Base-by-base conservation (phyloP, 2,329 filamentous ascomycete genomes). In the Meredithiella fracta region DNA sequence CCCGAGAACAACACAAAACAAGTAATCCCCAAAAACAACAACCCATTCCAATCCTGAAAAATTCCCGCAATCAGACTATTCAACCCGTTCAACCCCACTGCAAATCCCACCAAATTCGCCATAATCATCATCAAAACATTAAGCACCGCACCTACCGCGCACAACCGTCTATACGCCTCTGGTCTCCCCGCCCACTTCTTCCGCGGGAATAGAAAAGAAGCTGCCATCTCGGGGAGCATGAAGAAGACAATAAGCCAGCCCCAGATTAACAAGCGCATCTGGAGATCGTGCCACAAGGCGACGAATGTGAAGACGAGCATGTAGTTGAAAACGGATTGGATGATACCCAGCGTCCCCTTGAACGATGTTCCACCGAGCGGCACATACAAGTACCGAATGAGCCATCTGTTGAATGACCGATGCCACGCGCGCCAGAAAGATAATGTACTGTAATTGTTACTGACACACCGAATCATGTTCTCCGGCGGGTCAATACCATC, bases 391-490 rank as follows among this genome's bases (percentile, higher is more conserved):
- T 98, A 98, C 23, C 92, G 82, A 53, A 97, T 77, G 57, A 92
- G 78, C 89, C 90, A 98, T 62, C 89, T 84, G 70, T 97, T 97
- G 73, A 87, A 97, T 60, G 82, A 88, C 54, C 90, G 83, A 69
- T 98, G 92, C 94, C 94, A 98, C 31, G 82, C 83, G 60, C 92
- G 86, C 92, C 92, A 98, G 71, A 98, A 98, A 20, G 83, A 82
- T 42, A 90, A 76, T 0, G 88, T 85, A 61, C 85, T 90, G 72
- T 90, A 96, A 68, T 97, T 97, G 72, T 98, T 82, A 65, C 83
- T 90, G 70, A 96, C 88, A 69, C 94, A 98, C 62, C 92, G 86
- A 55, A 96, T 79, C 88, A 98, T 96, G 71, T 98, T 98, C 70
- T 98, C 92, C 0, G 92, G 91, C 0, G 92, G 88, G 65, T 98